Evolutionary conservation across 75 land plant genomes (phyloP), one percentile per base, ranked within the genome.

Genomic region (Cunninghamia lanceolata): DNA sequence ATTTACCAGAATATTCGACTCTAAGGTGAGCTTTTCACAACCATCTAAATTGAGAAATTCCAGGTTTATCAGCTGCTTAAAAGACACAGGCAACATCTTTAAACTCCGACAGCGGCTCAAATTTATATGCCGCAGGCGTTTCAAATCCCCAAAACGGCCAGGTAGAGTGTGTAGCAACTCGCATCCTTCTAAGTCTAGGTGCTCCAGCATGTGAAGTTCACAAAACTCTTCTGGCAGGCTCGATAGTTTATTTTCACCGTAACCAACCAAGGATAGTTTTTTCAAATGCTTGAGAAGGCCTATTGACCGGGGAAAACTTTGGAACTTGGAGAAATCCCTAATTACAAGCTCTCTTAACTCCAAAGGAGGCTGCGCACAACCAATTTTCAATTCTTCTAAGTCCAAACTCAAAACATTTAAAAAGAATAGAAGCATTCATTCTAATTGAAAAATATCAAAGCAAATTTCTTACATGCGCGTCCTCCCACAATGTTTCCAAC

Each of bases 211-310:
- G 0, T 43, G 3, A 21, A 79, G 47, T 36, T 4, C 28, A 79
- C 82, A 43, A 79, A 79, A 79, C 25, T 79, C 82, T 21, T 43
- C 30, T 42, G 82, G 82, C 47, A 79, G n/a, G 25, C 75, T 32
- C 2, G 2, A 17, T 3, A 39, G 35, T 28, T 16, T 3, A 6
- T 15, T 25, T n/a, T n/a, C n/a, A n/a, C n/a, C n/a, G n/a, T n/a
- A n/a, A n/a, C n/a, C n/a, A 28, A 42, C 10, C 21, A 56, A 59
- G 66, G 66, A 59, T 40, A 79, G 28, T 19, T 43, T 42, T 43
- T 43, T 43, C 30, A 79, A 17, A 17, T 40, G 32, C 47, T 79
- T 77, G 19, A 77, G 45, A 39, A 8, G 80, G 28, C 80, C 80
- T 21, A 77, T 77, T 6, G 80, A 40, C 13, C 21, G 2, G 6